phyloP scores from a whole-genome alignment of 2,329 filamentous ascomycete genomes.

The Lachnum nothofagi region DNA sequence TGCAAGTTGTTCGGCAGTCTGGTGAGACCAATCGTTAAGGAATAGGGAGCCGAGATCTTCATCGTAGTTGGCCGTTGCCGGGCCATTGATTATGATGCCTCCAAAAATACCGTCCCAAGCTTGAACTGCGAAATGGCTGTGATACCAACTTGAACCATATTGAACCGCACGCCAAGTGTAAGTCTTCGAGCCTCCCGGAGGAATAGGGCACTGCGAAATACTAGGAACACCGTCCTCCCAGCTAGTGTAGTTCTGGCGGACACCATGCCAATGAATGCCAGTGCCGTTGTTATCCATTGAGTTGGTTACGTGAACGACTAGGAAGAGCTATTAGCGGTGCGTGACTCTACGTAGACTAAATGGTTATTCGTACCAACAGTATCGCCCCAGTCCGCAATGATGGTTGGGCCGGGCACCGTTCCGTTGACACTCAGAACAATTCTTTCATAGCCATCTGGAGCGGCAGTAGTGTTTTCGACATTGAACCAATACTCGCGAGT shows the following conservation, averaged over 20 bases:
- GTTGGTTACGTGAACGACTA: slow-evolving; percentile 31
- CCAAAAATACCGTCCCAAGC: slow-evolving; percentile 54
- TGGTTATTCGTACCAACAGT: no score
- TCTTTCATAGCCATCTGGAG: slow-evolving; percentile 31
- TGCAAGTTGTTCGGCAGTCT: slow-evolving; percentile 24
- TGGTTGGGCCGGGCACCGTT: slow-evolving; percentile 30
- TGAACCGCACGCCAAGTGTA: slow-evolving; percentile 16
- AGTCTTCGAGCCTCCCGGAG: slow-evolving; percentile 35
- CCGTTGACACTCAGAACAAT: slow-evolving; percentile 31
- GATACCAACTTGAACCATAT: slow-evolving; percentile 52
- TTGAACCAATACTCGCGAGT: slow-evolving; percentile 39
- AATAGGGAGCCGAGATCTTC: slow-evolving; percentile 52
- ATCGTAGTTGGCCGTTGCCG: slow-evolving; percentile 54
- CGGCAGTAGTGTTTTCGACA: slow-evolving; percentile 23
- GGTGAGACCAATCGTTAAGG: slow-evolving; percentile 31
- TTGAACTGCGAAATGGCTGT: slow-evolving; percentile 50
- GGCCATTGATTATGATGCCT: slow-evolving; percentile 56
- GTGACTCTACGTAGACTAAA: no score
- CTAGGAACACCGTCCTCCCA: slow-evolving; percentile 41
- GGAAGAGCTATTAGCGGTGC: no score
- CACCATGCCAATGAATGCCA: slow-evolving; percentile 43
- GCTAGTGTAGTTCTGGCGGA: slow-evolving; percentile 38
- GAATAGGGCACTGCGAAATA: slow-evolving; percentile 59
- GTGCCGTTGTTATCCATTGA: slow-evolving; percentile 35
- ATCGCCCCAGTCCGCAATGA: slow-evolving; percentile 35